phyloP scores from a whole-genome alignment of 176 grass and related monocot genomes.

The Triticum timopheevii region DNA sequence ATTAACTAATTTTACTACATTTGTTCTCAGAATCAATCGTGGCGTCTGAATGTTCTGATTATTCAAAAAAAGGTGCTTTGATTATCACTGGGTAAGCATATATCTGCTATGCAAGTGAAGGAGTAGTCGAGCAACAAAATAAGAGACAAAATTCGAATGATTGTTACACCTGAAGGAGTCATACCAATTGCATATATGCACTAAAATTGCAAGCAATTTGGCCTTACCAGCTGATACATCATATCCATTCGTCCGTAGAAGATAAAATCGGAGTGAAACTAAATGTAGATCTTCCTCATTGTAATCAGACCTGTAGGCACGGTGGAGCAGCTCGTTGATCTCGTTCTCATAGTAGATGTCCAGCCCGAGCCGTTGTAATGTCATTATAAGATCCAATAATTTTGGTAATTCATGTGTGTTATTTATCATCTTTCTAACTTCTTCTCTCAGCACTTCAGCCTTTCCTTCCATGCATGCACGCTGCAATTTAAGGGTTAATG shows the following conservation, averaged over 20 bases:
- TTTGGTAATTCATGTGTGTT: background rate
- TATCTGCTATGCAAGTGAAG: background rate
- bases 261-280: constrained; percentile 44
- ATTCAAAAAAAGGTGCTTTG: background rate
- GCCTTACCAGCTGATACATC: constrained; percentile 31
- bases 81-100: background rate
- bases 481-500: background rate
- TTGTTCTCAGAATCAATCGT: background rate
- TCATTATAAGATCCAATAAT: constrained; percentile 23
- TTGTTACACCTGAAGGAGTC: background rate
- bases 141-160: background rate
- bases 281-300: background rate
- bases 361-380: constrained; percentile 36
- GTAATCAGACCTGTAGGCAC: constrained; percentile 12
- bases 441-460: constrained; percentile 10
- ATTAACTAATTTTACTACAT: background rate
- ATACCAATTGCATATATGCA: background rate
- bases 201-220: background rate
- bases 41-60: background rate
- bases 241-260: constrained; percentile 34
- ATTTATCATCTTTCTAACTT: constrained; percentile 11
- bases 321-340: constrained; percentile 9
- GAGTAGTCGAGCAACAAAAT: background rate
- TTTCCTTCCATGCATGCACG: constrained; percentile 5
- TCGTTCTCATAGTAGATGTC: constrained; percentile 30